A percentile compares a stretch with the other conserved stretches of the same genome.
phyloP scores from a whole-genome alignment of 768 basidiomycete species.

The Cantharellus anzutake region DNA sequence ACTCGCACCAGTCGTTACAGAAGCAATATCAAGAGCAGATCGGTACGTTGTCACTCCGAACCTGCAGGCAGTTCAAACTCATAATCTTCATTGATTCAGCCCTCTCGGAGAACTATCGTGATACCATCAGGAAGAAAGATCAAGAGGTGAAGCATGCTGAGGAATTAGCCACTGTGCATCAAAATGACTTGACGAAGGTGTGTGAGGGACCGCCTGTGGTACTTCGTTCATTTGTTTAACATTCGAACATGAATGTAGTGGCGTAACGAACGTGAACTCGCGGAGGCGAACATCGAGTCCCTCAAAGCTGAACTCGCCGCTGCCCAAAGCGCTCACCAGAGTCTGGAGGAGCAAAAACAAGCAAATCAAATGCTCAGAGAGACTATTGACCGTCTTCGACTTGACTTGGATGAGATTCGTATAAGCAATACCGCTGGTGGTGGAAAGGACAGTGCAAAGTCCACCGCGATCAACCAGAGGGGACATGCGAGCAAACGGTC shows the following conservation, averaged over 20 bases:
- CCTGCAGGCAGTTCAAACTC: neutral
- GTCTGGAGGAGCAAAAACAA: slow-evolving; percentile 83
- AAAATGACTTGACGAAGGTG: slow-evolving; percentile 33
- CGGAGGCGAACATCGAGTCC: slow-evolving; percentile 47
- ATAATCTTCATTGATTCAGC: slow-evolving; percentile 20
- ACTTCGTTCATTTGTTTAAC: neutral
- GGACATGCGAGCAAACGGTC: neutral
- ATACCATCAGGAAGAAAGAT: slow-evolving; percentile 54
- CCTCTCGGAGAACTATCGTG: slow-evolving; percentile 61
- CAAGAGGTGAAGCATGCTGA: slow-evolving; percentile 46
- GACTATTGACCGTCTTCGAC: slow-evolving; percentile 87
- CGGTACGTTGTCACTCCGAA: slow-evolving; percentile 25
- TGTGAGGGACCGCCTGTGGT: neutral
- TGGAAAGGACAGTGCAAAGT: slow-evolving; percentile 15
- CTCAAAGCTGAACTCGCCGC: slow-evolving; percentile 55
- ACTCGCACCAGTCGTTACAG: slow-evolving; percentile 58
- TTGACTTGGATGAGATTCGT: slow-evolving; percentile 85
- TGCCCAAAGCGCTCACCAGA: slow-evolving; percentile 51
- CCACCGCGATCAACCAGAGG: slow-evolving; percentile 9
- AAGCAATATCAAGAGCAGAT: slow-evolving; percentile 83
- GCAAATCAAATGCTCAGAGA: slow-evolving; percentile 87
- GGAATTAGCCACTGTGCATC: slow-evolving; percentile 38
- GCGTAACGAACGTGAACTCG: slow-evolving; percentile 42
- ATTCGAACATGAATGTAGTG: slow-evolving; percentile 25
- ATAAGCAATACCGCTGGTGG: slow-evolving; percentile 23